Base-by-base conservation (phyloP, 208 protist species). In the Lotmaria passim region DNA sequence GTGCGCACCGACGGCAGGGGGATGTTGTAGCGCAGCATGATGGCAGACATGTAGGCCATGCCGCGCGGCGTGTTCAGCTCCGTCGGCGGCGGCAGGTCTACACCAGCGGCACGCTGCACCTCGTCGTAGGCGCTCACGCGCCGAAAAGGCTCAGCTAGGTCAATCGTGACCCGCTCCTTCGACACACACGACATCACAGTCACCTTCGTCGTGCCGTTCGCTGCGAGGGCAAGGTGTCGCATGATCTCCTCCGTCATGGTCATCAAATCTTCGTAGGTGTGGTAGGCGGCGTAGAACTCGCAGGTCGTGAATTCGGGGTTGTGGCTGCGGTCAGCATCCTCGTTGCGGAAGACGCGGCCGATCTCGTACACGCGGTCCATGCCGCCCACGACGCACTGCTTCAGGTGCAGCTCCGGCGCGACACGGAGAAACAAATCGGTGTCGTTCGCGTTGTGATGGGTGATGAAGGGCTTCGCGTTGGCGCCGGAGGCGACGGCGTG, bases 241-340 rank as follows among this genome's bases (percentile, higher is more conserved):
- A 99, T 36, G 34, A 99, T 82, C 14, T 96, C 89, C 70, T 99
- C 97, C 11, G 96, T 98, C 60, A 98, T 78, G 23, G 69, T 62
- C 55, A 99, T 96, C 34, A 98, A 74, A 61, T 98, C 96, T 23
- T 98, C 75, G 60, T 98, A 98, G 46, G 98, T 94, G 56, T 94
- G 86, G 72, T 98, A 98, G 0, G 96, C 93, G 23, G 93, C 83
- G 79, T 98, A 98, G 61, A 94, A 87, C 75, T 98, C 97, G 69
- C 93, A 94, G 26, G 87, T 96, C 28, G 97, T 98, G 79, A 98
- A 98, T 80, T 98, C 97, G 19, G 97, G 97, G 66, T 98, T 98
- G 82, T 98, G 97, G 70, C 85, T 97, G 47, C 84, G 65, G 79
- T 98, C 96, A n/a, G 93, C 87, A 67, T 88, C 89, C 82, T 98